Evolutionary conservation across 2,329 filamentous ascomycete species (phyloP).

Genomic region (Dactylellina parvicollis): DNA sequence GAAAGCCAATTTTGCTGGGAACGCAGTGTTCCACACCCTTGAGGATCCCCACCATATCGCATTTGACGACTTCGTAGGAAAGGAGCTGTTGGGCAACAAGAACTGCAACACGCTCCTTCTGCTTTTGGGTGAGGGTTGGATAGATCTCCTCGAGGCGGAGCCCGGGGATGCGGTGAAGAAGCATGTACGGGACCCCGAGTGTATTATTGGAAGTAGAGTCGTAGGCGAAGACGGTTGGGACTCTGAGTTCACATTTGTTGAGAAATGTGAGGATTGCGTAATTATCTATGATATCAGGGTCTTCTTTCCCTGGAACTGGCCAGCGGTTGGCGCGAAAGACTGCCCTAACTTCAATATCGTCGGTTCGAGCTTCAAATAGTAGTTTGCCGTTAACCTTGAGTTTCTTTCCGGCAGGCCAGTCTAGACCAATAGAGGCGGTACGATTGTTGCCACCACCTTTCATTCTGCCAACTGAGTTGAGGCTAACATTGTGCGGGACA

Average conservation of each 20-base stretch:
- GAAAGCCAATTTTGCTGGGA: slow-evolving; percentile 9
- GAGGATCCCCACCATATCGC: slow-evolving; percentile 7
- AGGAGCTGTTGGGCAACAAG: slow-evolving; percentile 33
- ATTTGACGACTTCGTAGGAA: slow-evolving; percentile 5
- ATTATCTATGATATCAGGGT: slow-evolving; percentile 33
- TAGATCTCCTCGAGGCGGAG: slow-evolving; percentile 51
- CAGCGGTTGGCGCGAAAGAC: slow-evolving; percentile 39
- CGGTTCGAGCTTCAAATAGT: slow-evolving; percentile 8
- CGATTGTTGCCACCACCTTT: slow-evolving; percentile 51
- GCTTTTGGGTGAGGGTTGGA: slow-evolving; percentile 27
- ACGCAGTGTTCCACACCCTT: neutral
- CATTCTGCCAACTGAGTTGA: slow-evolving; percentile 41
- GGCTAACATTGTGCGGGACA: slow-evolving; percentile 17
- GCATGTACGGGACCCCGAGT: slow-evolving; percentile 43
- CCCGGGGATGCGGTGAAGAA: slow-evolving; percentile 36
- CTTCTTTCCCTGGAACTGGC: slow-evolving; percentile 10
- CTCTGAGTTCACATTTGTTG: slow-evolving; percentile 1
- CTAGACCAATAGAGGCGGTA: slow-evolving; percentile 31
- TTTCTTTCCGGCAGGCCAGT: slow-evolving; percentile 37
- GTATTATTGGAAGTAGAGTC: slow-evolving; percentile 39
- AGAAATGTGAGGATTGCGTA: slow-evolving; percentile 33
- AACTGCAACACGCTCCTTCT: slow-evolving; percentile 39
- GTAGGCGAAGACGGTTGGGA: slow-evolving; percentile 34
- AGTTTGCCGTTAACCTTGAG: slow-evolving; percentile 29
- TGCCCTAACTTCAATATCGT: slow-evolving; percentile 27